Conservation (phyloP, 225 moss, liverwort and hornwort species). For the Bryoerythrophyllum caledonicum region DNA sequence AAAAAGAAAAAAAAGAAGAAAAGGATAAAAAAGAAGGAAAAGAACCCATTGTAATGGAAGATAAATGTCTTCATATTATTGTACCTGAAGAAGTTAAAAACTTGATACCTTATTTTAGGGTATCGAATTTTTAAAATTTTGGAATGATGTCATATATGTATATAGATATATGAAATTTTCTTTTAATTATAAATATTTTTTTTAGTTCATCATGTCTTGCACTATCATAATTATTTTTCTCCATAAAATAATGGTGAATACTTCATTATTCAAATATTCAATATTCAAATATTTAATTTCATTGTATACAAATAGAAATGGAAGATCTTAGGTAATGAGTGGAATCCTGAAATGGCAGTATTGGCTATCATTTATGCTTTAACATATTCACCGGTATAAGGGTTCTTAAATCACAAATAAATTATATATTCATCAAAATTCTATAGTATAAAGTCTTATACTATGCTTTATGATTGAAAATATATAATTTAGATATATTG, state of each 20-base stretch:
- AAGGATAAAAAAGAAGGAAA: neutral
- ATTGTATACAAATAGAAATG: slow-evolving; percentile 47
- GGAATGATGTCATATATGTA: too few species aligned
- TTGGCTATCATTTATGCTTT: slow-evolving; percentile 63
- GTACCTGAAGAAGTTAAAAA: slow-evolving; percentile 55
- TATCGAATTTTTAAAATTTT: neutral
- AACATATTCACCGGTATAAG: slow-evolving; percentile 35
- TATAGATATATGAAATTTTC: neutral
- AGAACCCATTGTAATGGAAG: slow-evolving; percentile 16
- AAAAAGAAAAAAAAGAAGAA: neutral
- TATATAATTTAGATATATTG: too few species aligned
- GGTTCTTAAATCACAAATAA: too few species aligned
- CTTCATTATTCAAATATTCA: too few species aligned
- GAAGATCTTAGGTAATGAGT: slow-evolving; percentile 65
- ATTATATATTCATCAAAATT: too few species aligned
- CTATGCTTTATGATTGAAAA: too few species aligned
- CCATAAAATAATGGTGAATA: neutral
- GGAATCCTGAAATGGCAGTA: slow-evolving; percentile 56
- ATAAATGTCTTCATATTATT: slow-evolving; percentile 54
- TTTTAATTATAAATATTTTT: neutral
- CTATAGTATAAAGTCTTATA: too few species aligned
- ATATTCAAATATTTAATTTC: too few species aligned
- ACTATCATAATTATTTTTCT: too few species aligned
- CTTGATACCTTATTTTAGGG: slow-evolving; percentile 75
- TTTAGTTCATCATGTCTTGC: too few species aligned